Base-by-base conservation (phyloP, 139 green algal genomes). In the Zygnema circumcarinatum region DNA sequence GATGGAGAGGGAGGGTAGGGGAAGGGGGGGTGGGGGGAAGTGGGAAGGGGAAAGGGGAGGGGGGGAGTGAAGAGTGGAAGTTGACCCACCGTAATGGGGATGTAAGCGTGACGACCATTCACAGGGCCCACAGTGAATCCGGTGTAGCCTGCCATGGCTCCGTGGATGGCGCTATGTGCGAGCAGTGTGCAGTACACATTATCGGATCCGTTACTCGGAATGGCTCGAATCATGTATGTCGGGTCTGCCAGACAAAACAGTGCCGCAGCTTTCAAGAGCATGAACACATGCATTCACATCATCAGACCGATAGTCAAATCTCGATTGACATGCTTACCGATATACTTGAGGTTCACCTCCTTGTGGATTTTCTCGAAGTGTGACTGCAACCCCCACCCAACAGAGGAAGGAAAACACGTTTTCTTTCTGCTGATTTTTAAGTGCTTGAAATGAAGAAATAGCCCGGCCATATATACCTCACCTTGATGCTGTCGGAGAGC, bases 201-300 rank as follows among this genome's bases (percentile, higher is more conserved):
- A 93, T 99, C 96, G 52, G 92, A 94, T 54, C 93, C 93, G 74
- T 94, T 98, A 40, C 94, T 96, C 52, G 95, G 93, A 39, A 98
- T 95, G 20, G 95, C 94, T 25, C 96, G 91, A 79, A 98, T 97
- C 91, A 98, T 96, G 94, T 97, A 98, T 1, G 92, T 95, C n/a
- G 95, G 95, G 88, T 98, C 96, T 90, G 86, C 25, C 31, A 3
- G 3, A 40, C 25, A 74, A 38, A 38, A 7, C 7, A 62, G 47
- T 25, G n/a, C 7, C 7, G 7, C 47, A 62, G 16, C 7, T 62
- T 25, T 62, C 7, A 62, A 62, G 47, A 62, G 16, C 47, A 62
- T 62, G 47, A 25, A 62, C 7, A 62, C 7, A 16, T 25, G 7
- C 7, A 62, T 62, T 25, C 7, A 62, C 7, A 62, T 62, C 7